These are phyloP conservation scores for Primulina tabacum DNA, from an alignment of 257 asterid species.

Conservation along the genomic window DNA sequence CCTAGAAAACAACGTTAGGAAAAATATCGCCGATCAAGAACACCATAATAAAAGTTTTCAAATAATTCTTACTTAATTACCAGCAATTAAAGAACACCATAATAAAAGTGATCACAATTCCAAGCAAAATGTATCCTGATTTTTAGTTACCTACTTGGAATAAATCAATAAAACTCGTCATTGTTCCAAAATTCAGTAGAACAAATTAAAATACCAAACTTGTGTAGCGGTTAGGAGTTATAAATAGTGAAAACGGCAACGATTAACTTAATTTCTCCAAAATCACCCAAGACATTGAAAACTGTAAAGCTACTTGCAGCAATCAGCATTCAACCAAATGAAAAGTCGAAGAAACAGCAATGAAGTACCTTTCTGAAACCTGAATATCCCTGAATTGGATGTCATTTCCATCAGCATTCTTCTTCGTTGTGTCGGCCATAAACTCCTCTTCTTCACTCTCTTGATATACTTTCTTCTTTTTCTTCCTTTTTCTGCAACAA, in stretches of 20 bases:
- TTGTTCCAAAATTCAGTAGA: neutral
- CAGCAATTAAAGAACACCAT: no score
- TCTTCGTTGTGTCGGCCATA: slow-evolving; percentile 25
- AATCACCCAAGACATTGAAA: neutral
- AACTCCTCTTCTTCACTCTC: slow-evolving; percentile 29
- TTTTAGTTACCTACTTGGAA: neutral
- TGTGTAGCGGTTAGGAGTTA: neutral
- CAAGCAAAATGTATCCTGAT: neutral
- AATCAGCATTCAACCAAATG: neutral
- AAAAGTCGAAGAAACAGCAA: slow-evolving; percentile 17
- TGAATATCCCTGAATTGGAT: slow-evolving; percentile 25
- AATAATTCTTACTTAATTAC: neutral
- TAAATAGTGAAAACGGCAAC: no score
- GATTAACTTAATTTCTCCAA: no score
- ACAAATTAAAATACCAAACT: neutral
- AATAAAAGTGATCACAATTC: neutral
- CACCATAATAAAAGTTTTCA: neutral
- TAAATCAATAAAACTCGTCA: neutral
- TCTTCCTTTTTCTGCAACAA: slow-evolving; percentile 46
- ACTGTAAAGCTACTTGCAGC: neutral
- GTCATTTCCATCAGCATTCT: slow-evolving; percentile 21
- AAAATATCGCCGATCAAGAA: neutral
- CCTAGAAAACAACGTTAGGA: slow-evolving; percentile 33
- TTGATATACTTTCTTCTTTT: slow-evolving; percentile 33
- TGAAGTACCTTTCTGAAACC: slow-evolving; percentile 38